Conservation (phyloP, 352 stramenopile genomes). For the Phytophthora pseudosyringae region DNA sequence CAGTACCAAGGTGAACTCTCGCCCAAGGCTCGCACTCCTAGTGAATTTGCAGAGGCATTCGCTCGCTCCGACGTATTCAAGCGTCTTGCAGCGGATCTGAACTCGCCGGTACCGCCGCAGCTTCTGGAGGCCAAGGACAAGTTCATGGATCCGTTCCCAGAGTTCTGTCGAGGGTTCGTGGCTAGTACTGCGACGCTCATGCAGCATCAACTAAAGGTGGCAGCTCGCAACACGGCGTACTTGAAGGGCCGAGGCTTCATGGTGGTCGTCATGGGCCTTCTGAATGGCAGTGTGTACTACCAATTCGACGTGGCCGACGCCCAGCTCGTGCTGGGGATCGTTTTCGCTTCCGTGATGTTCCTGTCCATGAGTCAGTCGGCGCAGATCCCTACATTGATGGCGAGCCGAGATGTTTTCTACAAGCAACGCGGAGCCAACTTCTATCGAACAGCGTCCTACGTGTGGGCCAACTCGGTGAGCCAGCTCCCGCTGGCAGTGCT, state of each 20-base stretch:
- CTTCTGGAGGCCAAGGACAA: conserved; percentile 47
- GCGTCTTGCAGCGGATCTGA: conserved; percentile 2
- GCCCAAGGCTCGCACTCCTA: conserved; percentile 10
- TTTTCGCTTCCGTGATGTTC: conserved; percentile 80
- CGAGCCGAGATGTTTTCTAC: too few relatives aligned
- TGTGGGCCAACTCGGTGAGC: too few relatives aligned
- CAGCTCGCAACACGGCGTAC: conserved; percentile 44
- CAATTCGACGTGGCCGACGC: conserved; percentile 40
- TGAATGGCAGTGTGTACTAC: conserved; percentile 45
- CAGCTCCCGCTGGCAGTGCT: too few relatives aligned
- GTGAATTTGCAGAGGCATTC: conserved; percentile 30
- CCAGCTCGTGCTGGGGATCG: conserved; percentile 61
- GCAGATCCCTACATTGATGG: too few relatives aligned
- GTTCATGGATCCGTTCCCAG: conserved; percentile 69
- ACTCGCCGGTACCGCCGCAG: neutral
- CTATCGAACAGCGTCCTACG: too few relatives aligned
- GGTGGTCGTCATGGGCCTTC: conserved; percentile 43
- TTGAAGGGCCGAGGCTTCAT: conserved; percentile 37
- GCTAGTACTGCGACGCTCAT: conserved; percentile 31
- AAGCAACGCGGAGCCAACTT: too few relatives aligned
- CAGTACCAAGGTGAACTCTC: conserved; percentile 30
- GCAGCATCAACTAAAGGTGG: conserved; percentile 60
- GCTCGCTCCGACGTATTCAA: conserved; percentile 15
- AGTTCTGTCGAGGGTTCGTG: conserved; percentile 33
- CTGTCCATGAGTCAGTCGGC: conserved; percentile 46